Base-by-base conservation (phyloP, 2,329 filamentous ascomycete species). In the Didymella pinodella region DNA sequence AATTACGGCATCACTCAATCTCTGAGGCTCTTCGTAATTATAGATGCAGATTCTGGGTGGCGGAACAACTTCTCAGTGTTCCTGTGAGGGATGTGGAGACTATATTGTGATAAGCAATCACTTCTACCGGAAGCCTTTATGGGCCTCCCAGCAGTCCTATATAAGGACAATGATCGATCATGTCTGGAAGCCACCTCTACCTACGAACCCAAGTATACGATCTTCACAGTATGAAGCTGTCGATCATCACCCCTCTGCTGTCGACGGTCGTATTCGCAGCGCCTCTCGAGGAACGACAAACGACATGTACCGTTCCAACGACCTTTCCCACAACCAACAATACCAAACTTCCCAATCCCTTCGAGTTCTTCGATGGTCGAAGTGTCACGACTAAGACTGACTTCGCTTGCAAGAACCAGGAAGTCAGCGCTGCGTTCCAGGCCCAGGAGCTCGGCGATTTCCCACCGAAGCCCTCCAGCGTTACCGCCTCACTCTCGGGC, bases 391-490 rank as follows among this genome's bases (percentile, higher is more conserved):
- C 75, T 32, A 71, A 74, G 54, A 68, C 66, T 0, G 69, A 77
- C 34, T 78, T 74, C 52, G 64, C 62, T 20, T 79, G 76, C 61
- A 76, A 74, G 60, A 75, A 77, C 57, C 65, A 72, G 53, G 76
- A 79, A 56, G 70, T 79, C 14, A 69, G 61, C 59, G 74, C 70
- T 40, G 71, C 66, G 44, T 57, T 78, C 7, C 76, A 78, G 64
- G 66, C 65, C 12, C 76, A 76, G 48, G 77, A 79, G 60, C 67
- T 79, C 34, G 76, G 77, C 38, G 67, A 67, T 28, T 74, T 77
- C 38, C 77, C 77, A n/a, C 66, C 71, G 12, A 75, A 73, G 62
- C 74, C 76, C 45, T 65, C 67, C 3, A 67, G 66, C 1, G 68
- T 77, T 44, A 72, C 71, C 47, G 72, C 72, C 12, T 72, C 73